Evolutionary conservation across 345 rosid genomes (phyloP).

Genomic region (Arabis hirsuta): DNA sequence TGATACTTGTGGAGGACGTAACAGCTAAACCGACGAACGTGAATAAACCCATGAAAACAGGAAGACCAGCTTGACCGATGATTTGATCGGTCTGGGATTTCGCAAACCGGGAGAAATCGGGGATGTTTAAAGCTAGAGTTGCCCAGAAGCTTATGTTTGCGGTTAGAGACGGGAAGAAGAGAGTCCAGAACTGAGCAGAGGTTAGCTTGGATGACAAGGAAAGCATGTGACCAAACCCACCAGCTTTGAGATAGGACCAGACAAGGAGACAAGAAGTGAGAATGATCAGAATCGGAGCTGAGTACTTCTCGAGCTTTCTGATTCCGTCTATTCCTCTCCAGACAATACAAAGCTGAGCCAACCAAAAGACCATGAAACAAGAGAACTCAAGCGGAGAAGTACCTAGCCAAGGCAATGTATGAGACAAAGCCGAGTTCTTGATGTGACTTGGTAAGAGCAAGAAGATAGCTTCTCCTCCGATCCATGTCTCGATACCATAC

Average conservation of each 20-base stretch:
- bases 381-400: slow-evolving; percentile 85
- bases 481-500: slow-evolving; percentile 99
- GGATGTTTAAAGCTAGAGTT: slow-evolving; percentile 86
- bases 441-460: slow-evolving; percentile 67
- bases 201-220: slow-evolving; percentile 68
- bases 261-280: slow-evolving; percentile 69
- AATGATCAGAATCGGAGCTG: slow-evolving; percentile 72
- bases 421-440: slow-evolving; percentile 55
- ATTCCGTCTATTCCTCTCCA: slow-evolving; percentile 91
- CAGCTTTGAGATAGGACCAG: slow-evolving; percentile 84
- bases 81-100: slow-evolving; percentile 76
- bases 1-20: slow-evolving; percentile 74
- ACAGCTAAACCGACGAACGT: slow-evolving; percentile 86
- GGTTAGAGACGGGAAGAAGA: slow-evolving; percentile 86
- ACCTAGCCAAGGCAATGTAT: slow-evolving; percentile 70
- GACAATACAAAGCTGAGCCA: slow-evolving; percentile 68
- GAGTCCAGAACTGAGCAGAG: slow-evolving; percentile 72
- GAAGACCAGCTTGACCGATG: slow-evolving; percentile 82
- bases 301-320: slow-evolving; percentile 73
- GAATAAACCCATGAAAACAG: slow-evolving; percentile 87
- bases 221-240: slow-evolving; percentile 80
- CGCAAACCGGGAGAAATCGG: slow-evolving; percentile 86
- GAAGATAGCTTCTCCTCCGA: slow-evolving; percentile 94
- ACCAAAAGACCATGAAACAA: slow-evolving; percentile 83
- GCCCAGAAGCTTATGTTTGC: slow-evolving; percentile 98